Base-by-base conservation (phyloP, 768 basidiomycete genomes). In the Boletus bicolor region DNA sequence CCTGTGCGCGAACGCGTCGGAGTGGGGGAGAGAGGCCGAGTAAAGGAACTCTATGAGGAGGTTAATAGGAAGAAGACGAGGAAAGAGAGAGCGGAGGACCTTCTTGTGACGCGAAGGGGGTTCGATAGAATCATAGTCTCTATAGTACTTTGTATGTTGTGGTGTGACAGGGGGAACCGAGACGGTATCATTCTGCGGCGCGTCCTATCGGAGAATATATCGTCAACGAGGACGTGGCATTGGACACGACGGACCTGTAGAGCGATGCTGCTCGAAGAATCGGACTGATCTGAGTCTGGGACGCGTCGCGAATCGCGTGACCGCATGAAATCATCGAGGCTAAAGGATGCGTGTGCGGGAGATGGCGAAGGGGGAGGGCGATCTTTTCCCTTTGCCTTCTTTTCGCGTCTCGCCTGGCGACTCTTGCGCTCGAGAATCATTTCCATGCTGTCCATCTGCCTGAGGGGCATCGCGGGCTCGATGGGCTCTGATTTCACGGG, bases 381-480 rank as follows among this genome's bases (percentile, higher is more conserved):
- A 55, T 82, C 85, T 64, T 77, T 81, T 46, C 68, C 75, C 57
- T 73, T 78, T 44, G 56, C 59, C 55, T 70, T 72, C 66, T 82
- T 79, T 53, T 81, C 83, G 51, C 75, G 80, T 63, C 76, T 79
- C 54, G 68, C 78, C 57, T 79, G 82, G 53, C 83, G 78, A 55
- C 69, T 77, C 68, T 88, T 86, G 44, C 85, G 81, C 68, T 90
- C 89, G 57, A 91, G 79, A 41, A 91, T 81, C 73, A 82, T 73
- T 58, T 91, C 86, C 89, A 91, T 90, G 66, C 79, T 87, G 59
- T 86, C 85, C 71, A 82, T 82, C 36, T 80, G 82, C 32, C 86
- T 81, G 24, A 76, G 68, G 12, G 83, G 79, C 49, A 80, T 68
- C 43, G 73, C 50, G 24, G 67, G 69, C 54, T 88, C 86, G 44